Evolutionary conservation across 2,329 filamentous ascomycete genomes (phyloP).

Genomic region (Monascus ruber): DNA sequence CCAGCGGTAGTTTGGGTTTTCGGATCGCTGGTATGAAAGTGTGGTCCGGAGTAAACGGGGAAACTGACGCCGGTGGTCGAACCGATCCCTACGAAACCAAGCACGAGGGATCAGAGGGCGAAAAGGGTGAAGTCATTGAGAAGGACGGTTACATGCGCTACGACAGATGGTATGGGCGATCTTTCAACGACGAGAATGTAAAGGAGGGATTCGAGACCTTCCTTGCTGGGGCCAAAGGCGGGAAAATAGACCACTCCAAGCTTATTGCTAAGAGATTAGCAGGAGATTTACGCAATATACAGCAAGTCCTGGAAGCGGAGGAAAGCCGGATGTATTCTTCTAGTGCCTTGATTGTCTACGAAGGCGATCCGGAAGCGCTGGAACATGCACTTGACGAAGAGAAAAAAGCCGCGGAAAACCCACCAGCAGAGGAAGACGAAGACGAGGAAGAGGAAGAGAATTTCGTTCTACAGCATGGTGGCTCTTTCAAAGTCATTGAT

Average conservation of each 20-base stretch:
- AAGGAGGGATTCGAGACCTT: constrained; percentile 48
- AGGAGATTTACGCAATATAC: constrained; percentile 32
- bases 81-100: constrained; percentile 23
- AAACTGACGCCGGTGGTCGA: constrained; percentile 19
- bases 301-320: constrained; percentile 40
- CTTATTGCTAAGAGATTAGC: constrained; percentile 32
- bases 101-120: constrained; percentile 39
- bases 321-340: constrained; percentile 59
- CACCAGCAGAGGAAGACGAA: constrained; percentile 20
- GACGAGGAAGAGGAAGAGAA: constrained; percentile 19
- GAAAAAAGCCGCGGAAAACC: constrained; percentile 21
- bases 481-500: constrained; percentile 19
- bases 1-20: constrained; percentile 49
- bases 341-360: constrained; percentile 54
- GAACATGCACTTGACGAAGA: constrained; percentile 37
- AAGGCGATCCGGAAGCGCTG: constrained; percentile 49
- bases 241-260: constrained; percentile 31
- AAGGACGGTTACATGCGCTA: constrained; percentile 47
- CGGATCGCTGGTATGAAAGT: constrained; percentile 56
- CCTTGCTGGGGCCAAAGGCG: constrained; percentile 35
- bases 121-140: constrained; percentile 31
- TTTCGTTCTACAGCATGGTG: constrained; percentile 15
- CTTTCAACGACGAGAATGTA: constrained; percentile 45
- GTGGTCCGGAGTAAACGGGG: constrained; percentile 33
- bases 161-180: constrained; percentile 55